Percentiles rank a stretch among this genome's conserved stretches.
phyloP scores from a whole-genome alignment of 805 yeast genomes.

The Saturnispora mendoncae region DNA sequence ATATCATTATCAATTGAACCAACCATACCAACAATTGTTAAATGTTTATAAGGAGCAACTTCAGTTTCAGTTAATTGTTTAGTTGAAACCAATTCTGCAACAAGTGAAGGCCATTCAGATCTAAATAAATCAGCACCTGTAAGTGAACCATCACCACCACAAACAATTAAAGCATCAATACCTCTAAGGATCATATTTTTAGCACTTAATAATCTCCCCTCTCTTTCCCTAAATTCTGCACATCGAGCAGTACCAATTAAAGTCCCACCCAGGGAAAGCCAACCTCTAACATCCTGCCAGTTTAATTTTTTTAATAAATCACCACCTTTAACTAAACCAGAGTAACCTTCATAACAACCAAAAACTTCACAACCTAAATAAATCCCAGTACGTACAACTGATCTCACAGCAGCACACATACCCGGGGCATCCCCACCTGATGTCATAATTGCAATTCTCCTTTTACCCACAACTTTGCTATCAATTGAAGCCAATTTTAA shows the following conservation, averaged over 20 bases:
- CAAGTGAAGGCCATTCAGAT: conserved; percentile 86
- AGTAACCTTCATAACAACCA: conserved; percentile 91
- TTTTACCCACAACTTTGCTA: conserved; percentile 8
- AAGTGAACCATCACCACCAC: conserved; percentile 98
- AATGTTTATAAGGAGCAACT: conserved; percentile 52
- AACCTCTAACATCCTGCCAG: conserved; percentile 96
- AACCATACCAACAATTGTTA: conserved; percentile 87
- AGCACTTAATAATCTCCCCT: conserved; percentile 78
- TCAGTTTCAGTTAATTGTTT: conserved; percentile 51
- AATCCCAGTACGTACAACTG: conserved; percentile 90
- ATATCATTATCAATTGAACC: conserved; percentile 98
- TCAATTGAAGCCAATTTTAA: neutral
- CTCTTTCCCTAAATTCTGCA: conserved; percentile 71
- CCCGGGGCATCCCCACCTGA: conserved; percentile 99
- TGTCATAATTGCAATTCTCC: conserved; percentile 83
- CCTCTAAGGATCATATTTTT: conserved; percentile 78
- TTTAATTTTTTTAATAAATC: conserved; percentile 60
- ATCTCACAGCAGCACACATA: conserved; percentile 94
- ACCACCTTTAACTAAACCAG: conserved; percentile 87
- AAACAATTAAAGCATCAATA: conserved; percentile 88
- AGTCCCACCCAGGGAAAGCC: conserved; percentile 89
- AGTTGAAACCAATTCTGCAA: conserved; percentile 56
- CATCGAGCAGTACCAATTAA: conserved; percentile 94
- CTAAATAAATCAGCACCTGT: conserved; percentile 97
- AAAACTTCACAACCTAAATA: conserved; percentile 80